Percentiles rank a stretch among this genome's conserved stretches.
Conservation (phyloP, 257 asterid genomes). For the Anisodus tanguticus region DNA sequence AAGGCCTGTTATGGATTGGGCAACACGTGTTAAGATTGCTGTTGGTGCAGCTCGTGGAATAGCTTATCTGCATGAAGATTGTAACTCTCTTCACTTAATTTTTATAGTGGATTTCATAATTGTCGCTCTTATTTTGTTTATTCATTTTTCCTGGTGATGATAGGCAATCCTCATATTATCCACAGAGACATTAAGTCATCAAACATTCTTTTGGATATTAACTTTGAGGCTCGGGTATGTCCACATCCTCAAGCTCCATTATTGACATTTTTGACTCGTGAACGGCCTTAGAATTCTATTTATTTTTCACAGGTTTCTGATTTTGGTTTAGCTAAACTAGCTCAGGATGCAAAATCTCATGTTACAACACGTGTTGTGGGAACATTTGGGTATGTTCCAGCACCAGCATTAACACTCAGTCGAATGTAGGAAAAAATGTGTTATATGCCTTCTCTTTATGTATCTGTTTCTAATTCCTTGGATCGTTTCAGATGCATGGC, state of each 20-base stretch:
- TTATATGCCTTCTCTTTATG: neutral
- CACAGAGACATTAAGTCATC: constrained; percentile 98
- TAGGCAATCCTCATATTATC: constrained; percentile 90
- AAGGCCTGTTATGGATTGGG: constrained; percentile 82
- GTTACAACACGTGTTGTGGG: constrained; percentile 91
- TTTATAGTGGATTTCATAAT: neutral
- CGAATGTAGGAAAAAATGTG: neutral
- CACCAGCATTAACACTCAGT: constrained; percentile 5
- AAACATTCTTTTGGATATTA: constrained; percentile 78
- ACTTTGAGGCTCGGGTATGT: constrained; percentile 91
- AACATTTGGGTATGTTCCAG: constrained; percentile 78
- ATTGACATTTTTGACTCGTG: no score
- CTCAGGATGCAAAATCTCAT: constrained; percentile 79
- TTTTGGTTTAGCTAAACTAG: constrained; percentile 92
- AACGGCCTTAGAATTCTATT: neutral
- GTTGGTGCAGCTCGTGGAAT: constrained; percentile 98
- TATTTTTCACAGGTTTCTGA: constrained; percentile 75
- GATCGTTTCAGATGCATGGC: constrained; percentile 80
- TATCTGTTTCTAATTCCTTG: constrained; percentile 6
- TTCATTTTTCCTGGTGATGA: constrained; percentile 15
- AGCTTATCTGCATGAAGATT: constrained; percentile 98
- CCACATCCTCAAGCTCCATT: neutral
- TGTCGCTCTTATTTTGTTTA: constrained; percentile 6
- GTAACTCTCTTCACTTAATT: constrained; percentile 46
- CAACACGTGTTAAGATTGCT: constrained; percentile 77